A percentile compares a stretch with the other conserved stretches of the same genome.
phyloP scores from a whole-genome alignment of 2,329 filamentous ascomycete species.

The Eurotiales sp. region DNA sequence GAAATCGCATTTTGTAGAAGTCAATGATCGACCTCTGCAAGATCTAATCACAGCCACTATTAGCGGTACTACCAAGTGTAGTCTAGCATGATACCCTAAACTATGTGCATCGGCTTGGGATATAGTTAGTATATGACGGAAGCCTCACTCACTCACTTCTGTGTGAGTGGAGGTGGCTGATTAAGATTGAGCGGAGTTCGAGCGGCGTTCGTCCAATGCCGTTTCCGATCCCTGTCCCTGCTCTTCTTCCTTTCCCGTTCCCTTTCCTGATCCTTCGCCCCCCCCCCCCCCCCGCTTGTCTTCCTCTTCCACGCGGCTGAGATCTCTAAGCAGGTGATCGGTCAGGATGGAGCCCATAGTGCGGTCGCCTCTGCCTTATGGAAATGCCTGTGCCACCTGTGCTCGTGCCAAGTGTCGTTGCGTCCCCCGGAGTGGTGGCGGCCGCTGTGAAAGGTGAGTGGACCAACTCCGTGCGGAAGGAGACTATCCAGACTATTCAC shows the following conservation, averaged over 20 bases:
- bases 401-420: slow-evolving; percentile 22
- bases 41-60: too few relatives aligned
- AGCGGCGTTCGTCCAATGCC: not conserved
- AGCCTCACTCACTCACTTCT: too few relatives aligned
- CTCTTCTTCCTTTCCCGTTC: not conserved
- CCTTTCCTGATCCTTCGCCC: too few relatives aligned
- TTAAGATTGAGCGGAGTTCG: not conserved
- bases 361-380: not conserved
- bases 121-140: too few relatives aligned
- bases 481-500: not conserved
- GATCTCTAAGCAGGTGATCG: too few relatives aligned
- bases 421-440: slow-evolving; percentile 11
- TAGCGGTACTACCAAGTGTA: too few relatives aligned
- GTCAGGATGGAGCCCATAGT: not conserved
- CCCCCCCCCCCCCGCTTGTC: not conserved
- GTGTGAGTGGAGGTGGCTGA: too few relatives aligned
- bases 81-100: too few relatives aligned
- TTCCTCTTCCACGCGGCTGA: not conserved
- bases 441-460: slow-evolving; percentile 14
- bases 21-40: too few relatives aligned
- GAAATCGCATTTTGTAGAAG: too few relatives aligned
- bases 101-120: too few relatives aligned
- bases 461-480: too few relatives aligned
- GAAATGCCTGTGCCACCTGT: slow-evolving; percentile 20
- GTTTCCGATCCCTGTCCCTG: not conserved